Evolutionary conservation across 768 basidiomycete species (phyloP).

Genomic region (Suillus tomentosus): DNA sequence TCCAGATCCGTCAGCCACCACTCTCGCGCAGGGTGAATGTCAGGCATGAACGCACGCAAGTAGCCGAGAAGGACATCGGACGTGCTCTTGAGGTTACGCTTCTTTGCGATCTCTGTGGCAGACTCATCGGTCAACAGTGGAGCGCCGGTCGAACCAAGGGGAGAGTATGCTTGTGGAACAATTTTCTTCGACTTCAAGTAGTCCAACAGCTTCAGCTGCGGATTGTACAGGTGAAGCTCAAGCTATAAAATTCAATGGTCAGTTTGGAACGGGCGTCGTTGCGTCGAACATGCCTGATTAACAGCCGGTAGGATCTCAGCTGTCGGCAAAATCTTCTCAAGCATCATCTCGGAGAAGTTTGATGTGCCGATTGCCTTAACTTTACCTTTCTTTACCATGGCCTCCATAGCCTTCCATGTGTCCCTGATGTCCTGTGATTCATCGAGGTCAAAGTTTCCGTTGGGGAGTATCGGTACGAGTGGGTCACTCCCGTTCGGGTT

Average conservation of each 20-base stretch:
- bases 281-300: slow-evolving; percentile 55
- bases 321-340: slow-evolving; percentile 71
- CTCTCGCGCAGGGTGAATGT: slow-evolving; percentile 1
- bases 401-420: slow-evolving; percentile 88
- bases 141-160: slow-evolving; percentile 69
- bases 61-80: slow-evolving; percentile 65
- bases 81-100: slow-evolving; percentile 48
- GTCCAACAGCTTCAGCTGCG: slow-evolving; percentile 64
- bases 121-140: slow-evolving; percentile 67
- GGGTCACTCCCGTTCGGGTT: slow-evolving; percentile 70
- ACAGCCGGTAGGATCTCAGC: slow-evolving; percentile 72
- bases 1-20: slow-evolving; percentile 10
- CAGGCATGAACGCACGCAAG: slow-evolving; percentile 44
- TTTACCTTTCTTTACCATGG: slow-evolving; percentile 66
- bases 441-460: slow-evolving; percentile 68
- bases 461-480: slow-evolving; percentile 54
- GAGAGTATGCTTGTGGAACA: slow-evolving; percentile 77
- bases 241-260: slow-evolving; percentile 42
- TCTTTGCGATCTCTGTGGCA: slow-evolving; percentile 58
- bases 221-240: slow-evolving; percentile 74
- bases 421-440: slow-evolving; percentile 64
- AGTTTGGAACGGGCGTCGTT: neutral
- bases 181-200: slow-evolving; percentile 70
- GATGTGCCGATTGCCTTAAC: slow-evolving; percentile 70
- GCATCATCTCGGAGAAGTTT: slow-evolving; percentile 68